phyloP scores from a whole-genome alignment of 2,329 filamentous ascomycete genomes.

The Colletotrichum lindemuthianum region DNA sequence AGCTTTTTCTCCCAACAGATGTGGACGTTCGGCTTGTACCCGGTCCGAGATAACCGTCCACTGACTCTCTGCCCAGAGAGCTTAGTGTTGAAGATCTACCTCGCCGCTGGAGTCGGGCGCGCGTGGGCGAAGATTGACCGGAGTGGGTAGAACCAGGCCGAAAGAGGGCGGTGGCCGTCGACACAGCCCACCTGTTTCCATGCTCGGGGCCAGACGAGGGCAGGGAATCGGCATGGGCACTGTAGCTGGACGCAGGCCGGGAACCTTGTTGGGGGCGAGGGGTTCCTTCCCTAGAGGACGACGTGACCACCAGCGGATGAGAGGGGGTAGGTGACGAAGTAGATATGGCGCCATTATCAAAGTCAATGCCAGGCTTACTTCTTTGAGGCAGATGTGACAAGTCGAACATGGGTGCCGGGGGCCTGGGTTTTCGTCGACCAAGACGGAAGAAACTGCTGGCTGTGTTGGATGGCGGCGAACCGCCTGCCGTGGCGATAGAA shows the following conservation, averaged over 20 bases:
- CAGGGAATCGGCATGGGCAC: slow-evolving; percentile 27
- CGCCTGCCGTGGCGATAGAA: slow-evolving; percentile 70
- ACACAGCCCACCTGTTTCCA: slow-evolving; percentile 49
- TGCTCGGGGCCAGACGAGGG: slow-evolving; percentile 46
- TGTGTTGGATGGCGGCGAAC: slow-evolving; percentile 56
- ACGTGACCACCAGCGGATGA: slow-evolving; percentile 3
- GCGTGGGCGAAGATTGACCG: slow-evolving; percentile 75
- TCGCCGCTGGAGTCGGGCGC: slow-evolving; percentile 68
- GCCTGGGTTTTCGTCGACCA: slow-evolving; percentile 78
- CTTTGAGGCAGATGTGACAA: slow-evolving; percentile 86
- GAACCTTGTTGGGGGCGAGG: slow-evolving; percentile 26
- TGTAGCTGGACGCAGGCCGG: slow-evolving; percentile 34
- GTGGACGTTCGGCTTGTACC: slow-evolving; percentile 80
- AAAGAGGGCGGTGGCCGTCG: slow-evolving; percentile 62
- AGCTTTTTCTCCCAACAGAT: slow-evolving; percentile 91
- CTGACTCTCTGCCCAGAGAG: slow-evolving; percentile 78
- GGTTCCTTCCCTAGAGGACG: slow-evolving; percentile 25
- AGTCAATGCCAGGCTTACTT: slow-evolving; percentile 53
- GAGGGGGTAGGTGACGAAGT: slow-evolving; percentile 55
- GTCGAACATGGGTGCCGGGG: slow-evolving; percentile 82
- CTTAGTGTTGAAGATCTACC: slow-evolving; percentile 91
- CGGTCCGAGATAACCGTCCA: slow-evolving; percentile 75
- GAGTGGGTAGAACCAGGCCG: slow-evolving; percentile 59
- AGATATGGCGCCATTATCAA: slow-evolving; percentile 47
- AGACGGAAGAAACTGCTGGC: slow-evolving; percentile 84